Evolutionary conservation across 495 filamentous ascomycete genomes (phyloP), one percentile per base, ranked within the genome.

Genomic region (Xylona heveae): DNA sequence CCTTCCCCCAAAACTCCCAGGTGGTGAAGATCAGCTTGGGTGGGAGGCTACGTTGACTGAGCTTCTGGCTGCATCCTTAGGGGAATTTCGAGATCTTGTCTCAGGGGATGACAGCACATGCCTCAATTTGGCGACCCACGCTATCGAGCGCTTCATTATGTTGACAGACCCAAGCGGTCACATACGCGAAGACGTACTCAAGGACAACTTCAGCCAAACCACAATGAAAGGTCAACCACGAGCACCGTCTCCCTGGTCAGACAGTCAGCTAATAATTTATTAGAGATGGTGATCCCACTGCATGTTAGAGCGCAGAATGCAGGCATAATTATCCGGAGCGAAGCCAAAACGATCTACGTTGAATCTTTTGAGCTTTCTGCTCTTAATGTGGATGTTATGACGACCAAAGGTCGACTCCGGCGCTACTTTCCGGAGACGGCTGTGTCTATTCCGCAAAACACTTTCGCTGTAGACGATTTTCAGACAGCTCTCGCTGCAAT

Each of bases 241-340:
- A n/a, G n/a, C n/a, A n/a, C n/a, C n/a, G n/a, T n/a, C n/a, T n/a
- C n/a, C n/a, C n/a, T n/a, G n/a, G n/a, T n/a, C n/a, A n/a, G n/a
- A n/a, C n/a, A n/a, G n/a, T n/a, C n/a, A n/a, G n/a, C n/a, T n/a
- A n/a, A n/a, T n/a, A n/a, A n/a, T n/a, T n/a, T n/a, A n/a, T n/a
- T 39, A 34, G 45, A 40, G 19, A 3, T 44, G 28, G n/a, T n/a
- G n/a, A 8, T 63, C 17, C 41, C 50, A 0, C 38, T 69, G 8
- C 45, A 71, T 33, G 49, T 76, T 19, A 41, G 43, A n/a, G 49
- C 43, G 9, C 72, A 77, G 40, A 78, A 78, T 43, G 66, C 66
- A 0, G 72, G 51, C 0, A 33, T 76, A 0, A 38, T 74, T 6
- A 43, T 74, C 26, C 53, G 49, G 2, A 47, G 39, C 23, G 23